phyloP scores from a whole-genome alignment of 805 yeast species.

The Candida taoyuanica region DNA sequence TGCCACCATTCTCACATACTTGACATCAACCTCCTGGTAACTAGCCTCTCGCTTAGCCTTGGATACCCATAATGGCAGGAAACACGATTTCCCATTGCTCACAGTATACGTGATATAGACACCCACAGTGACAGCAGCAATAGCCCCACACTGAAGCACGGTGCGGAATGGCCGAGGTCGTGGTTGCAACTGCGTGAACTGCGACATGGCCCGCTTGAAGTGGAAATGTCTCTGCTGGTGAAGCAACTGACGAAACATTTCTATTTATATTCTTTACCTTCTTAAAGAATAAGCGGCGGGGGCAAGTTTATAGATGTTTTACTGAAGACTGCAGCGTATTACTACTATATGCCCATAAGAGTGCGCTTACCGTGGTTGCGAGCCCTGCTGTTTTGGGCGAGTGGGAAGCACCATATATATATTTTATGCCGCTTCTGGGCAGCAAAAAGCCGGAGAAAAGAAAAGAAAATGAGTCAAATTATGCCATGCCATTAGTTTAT shows the following conservation, averaged over 20 bases:
- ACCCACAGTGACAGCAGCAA: constrained; percentile 17
- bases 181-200: constrained; percentile 7
- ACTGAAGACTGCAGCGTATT: no score
- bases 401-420: no score
- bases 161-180: constrained; percentile 12
- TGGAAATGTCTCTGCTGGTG: no score
- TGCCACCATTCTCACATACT: constrained; percentile 16
- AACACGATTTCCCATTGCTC: constrained; percentile 16
- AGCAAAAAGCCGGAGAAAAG: no score
- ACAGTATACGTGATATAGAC: constrained; percentile 18
- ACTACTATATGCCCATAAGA: no score
- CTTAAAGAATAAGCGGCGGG: no score
- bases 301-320: no score
- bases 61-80: constrained; percentile 23
- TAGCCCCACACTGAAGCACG: constrained; percentile 7
- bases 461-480: no score
- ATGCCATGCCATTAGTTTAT: no score
- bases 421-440: not conserved
- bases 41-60: constrained; percentile 13
- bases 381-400: not conserved
- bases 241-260: no score
- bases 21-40: constrained; percentile 16
- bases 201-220: constrained; percentile 1
- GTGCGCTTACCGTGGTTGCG: not conserved
- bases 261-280: no score